A percentile compares a stretch with the other conserved stretches of the same genome.
Conservation (phyloP, 1,139 yeast genomes). For the Diutina mesorugosa region DNA sequence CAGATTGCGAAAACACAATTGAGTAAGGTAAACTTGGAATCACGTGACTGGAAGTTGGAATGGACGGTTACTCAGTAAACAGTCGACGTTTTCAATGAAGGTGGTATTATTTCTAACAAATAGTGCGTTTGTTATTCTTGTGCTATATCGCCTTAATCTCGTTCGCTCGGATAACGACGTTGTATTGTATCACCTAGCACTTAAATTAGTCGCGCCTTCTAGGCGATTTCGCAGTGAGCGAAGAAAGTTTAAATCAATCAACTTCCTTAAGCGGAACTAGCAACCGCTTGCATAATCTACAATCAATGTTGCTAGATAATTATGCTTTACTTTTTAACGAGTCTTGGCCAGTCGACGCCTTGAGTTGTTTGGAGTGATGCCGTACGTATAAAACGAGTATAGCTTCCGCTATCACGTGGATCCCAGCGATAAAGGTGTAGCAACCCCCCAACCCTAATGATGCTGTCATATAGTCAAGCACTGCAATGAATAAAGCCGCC, state of each 20-base stretch:
- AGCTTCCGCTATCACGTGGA: constrained; percentile 8
- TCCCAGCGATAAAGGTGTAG: constrained; percentile 38
- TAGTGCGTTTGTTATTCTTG: too few species aligned
- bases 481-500: constrained; percentile 54
- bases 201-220: too few species aligned
- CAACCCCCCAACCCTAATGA: constrained; percentile 51
- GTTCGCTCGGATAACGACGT: background rate
- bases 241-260: background rate
- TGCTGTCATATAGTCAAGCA: constrained; percentile 37
- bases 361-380: background rate
- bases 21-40: too few species aligned
- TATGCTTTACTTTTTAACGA: background rate
- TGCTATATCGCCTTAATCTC: too few species aligned
- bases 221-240: background rate
- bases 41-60: background rate
- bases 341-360: background rate
- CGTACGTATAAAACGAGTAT: background rate
- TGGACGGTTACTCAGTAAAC: too few species aligned
- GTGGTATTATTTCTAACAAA: too few species aligned
- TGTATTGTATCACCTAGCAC: background rate
- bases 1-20: too few species aligned
- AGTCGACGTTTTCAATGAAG: too few species aligned
- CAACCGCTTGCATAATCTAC: background rate
- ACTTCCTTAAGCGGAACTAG: background rate
- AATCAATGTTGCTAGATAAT: background rate